Base-by-base conservation (phyloP, 139 green algal genomes). In the Astrephomene gubernaculifera region DNA sequence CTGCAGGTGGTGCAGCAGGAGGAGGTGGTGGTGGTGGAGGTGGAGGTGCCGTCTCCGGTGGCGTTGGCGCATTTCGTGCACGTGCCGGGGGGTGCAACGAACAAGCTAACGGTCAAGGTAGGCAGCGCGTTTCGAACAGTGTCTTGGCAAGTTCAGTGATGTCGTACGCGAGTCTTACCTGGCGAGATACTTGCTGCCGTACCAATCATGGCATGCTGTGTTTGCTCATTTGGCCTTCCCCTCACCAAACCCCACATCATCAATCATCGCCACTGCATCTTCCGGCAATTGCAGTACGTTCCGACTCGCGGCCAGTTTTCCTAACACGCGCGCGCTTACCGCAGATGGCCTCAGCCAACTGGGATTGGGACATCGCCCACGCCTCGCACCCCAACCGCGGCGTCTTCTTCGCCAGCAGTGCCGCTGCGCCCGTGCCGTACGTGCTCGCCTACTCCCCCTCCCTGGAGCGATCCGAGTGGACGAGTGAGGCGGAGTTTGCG, bases 71-170 rank as follows among this genome's bases (percentile, higher is more conserved):
- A 89, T 78, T 83, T 89, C 61, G 85, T 89, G 24, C 85, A 89
- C 31, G 76, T 79, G 41, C 85, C 85, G 12, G 85, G 85, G 1
- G 85, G 85, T 25, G 39, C 85, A 44, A 86, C 41, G 68, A 89
- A 89, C 85, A 89, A 89, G 78, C 68, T 89, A 57, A 85, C 85
- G 0, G 76, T 83, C 61, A 86, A 86, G 54, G 74, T 89, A 67
- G 1, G 41, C 63, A n/a, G n/a, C n/a, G n/a, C n/a, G n/a, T n/a
- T n/a, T n/a, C n/a, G n/a, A n/a, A n/a, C n/a, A n/a, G n/a, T n/a
- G n/a, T n/a, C n/a, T n/a, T n/a, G n/a, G n/a, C n/a, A n/a, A n/a
- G n/a, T n/a, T n/a, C n/a, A n/a, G n/a, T n/a, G n/a, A n/a, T n/a
- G n/a, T n/a, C n/a, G n/a, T n/a, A n/a, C n/a, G n/a, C n/a, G n/a